These are phyloP conservation scores for Penstemon davidsonii DNA, from an alignment of 257 asterid species.

Conservation along the genomic window DNA sequence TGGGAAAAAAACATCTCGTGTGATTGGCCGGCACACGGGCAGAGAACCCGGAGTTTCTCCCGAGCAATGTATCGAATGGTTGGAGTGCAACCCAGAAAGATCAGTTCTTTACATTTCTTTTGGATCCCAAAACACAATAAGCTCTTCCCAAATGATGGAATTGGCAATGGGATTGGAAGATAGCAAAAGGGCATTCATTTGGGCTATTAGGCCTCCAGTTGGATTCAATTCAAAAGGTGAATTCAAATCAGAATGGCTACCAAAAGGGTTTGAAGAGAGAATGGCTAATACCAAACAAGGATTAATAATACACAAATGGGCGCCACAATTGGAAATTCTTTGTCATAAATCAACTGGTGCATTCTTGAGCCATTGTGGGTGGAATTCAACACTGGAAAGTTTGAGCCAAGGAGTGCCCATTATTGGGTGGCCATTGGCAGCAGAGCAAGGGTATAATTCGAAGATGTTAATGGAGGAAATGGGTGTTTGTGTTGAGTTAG, in stretches of 20 bases:
- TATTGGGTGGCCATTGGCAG: slow-evolving; percentile 96
- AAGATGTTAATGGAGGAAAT: slow-evolving; percentile 84
- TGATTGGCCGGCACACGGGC: slow-evolving; percentile 53
- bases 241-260: slow-evolving; percentile 74
- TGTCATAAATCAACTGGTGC: slow-evolving; percentile 70
- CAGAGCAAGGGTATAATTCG: slow-evolving; percentile 78
- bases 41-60: slow-evolving; percentile 63
- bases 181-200: slow-evolving; percentile 58
- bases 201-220: slow-evolving; percentile 78
- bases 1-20: slow-evolving; percentile 14
- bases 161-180: slow-evolving; percentile 76
- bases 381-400: slow-evolving; percentile 86
- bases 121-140: slow-evolving; percentile 92
- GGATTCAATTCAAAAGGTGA: slow-evolving; percentile 54
- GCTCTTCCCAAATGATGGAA: slow-evolving; percentile 77
- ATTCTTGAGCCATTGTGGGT: slow-evolving; percentile 86
- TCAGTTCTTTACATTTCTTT: slow-evolving; percentile 79
- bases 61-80: slow-evolving; percentile 70
- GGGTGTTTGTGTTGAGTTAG: slow-evolving; percentile 50
- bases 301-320: slow-evolving; percentile 73
- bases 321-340: slow-evolving; percentile 88
- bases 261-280: slow-evolving; percentile 54
- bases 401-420: slow-evolving; percentile 89
- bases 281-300: slow-evolving; percentile 40
- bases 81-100: slow-evolving; percentile 38